These are phyloP conservation scores for Myrmaecium sp. DNA, from an alignment of 2,329 filamentous ascomycete species.

Conservation along the genomic window DNA sequence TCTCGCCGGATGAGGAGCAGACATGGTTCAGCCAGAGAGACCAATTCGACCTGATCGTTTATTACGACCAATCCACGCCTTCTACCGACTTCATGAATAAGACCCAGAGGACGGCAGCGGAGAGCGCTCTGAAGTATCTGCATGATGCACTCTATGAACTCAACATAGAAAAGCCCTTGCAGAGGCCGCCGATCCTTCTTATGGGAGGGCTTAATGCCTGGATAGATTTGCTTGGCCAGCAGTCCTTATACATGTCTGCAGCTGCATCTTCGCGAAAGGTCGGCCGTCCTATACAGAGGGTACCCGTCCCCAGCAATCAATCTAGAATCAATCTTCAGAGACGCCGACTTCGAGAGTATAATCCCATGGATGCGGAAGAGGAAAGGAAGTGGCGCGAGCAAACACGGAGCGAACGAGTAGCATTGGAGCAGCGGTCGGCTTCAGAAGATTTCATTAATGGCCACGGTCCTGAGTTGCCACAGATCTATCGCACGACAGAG, in stretches of 20 bases:
- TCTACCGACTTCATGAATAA: slow-evolving; percentile 39
- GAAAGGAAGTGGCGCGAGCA: slow-evolving; percentile 65
- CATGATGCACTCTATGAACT: slow-evolving; percentile 70
- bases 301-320: slow-evolving; percentile 34
- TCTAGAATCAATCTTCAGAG: slow-evolving; percentile 38
- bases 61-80: slow-evolving; percentile 61
- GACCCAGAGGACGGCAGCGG: slow-evolving; percentile 23
- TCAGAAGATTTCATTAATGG: too few relatives aligned
- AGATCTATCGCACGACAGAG: slow-evolving; percentile 55
- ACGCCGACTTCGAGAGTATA: slow-evolving; percentile 40
- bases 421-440: slow-evolving; percentile 16
- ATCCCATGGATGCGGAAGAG: slow-evolving; percentile 65
- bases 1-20: slow-evolving; percentile 61
- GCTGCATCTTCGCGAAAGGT: slow-evolving; percentile 27
- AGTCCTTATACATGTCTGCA: slow-evolving; percentile 37
- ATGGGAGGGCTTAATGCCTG: slow-evolving; percentile 74
- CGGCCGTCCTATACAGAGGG: slow-evolving; percentile 33
- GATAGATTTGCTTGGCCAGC: slow-evolving; percentile 63
- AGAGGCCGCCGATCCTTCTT: slow-evolving; percentile 58
- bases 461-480: too few relatives aligned
- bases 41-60: slow-evolving; percentile 73
- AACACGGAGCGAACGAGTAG: slow-evolving; percentile 48
- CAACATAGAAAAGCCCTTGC: slow-evolving; percentile 61
- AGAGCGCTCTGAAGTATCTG: slow-evolving; percentile 48
- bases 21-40: slow-evolving; percentile 54